Evolutionary conservation across 169 alveolate genomes (phyloP).

Genomic region (Toxoplasma gondii): DNA sequence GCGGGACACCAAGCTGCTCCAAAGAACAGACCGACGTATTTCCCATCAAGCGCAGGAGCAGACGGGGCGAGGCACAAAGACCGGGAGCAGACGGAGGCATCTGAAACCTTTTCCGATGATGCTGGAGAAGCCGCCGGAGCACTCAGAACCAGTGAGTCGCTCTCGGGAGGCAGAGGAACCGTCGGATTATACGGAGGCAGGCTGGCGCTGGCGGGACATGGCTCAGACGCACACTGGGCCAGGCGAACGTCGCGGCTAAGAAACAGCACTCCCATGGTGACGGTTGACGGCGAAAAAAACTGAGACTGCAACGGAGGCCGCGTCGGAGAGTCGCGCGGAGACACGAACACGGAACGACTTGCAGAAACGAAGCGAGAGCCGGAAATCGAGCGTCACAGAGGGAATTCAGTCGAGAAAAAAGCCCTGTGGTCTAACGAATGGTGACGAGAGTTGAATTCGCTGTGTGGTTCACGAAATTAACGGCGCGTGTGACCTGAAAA

Average conservation of each 20-base stretch:
- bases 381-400: no score
- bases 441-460: no score
- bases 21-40: conserved; percentile 45
- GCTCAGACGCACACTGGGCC: background rate
- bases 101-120: background rate
- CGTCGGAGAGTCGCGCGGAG: no score
- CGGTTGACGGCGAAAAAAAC: background rate
- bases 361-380: no score
- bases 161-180: background rate
- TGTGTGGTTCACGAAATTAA: no score
- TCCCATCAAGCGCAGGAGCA: conserved; percentile 44
- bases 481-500: no score
- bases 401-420: no score
- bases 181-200: background rate
- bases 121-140: background rate
- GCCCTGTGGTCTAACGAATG: no score
- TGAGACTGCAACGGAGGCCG: no score
- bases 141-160: background rate
- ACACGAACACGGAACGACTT: no score
- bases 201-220: background rate
- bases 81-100: background rate
- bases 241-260: background rate
- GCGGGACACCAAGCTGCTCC: conserved; percentile 59
- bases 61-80: background rate
- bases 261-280: background rate